phyloP scores from a whole-genome alignment of 31 red algal species.

The Asparagopsis taxiformis region DNA sequence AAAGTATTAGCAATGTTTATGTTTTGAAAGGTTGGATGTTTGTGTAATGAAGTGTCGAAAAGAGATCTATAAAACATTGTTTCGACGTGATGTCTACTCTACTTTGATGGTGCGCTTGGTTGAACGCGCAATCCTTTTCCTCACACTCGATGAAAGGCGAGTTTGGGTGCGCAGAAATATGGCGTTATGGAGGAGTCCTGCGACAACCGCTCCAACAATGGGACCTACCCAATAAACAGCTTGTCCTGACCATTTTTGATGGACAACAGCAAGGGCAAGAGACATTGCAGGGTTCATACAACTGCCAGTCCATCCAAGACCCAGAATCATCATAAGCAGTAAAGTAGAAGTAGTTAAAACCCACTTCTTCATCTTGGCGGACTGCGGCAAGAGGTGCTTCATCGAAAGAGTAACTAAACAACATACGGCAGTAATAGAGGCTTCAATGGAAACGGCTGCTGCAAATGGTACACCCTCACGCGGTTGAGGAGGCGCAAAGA shows the following conservation, averaged over 20 bases:
- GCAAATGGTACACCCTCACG: constrained; percentile 9
- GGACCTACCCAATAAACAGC: constrained; percentile 52
- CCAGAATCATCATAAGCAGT: constrained; percentile 11
- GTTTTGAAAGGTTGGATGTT: too few relatives aligned
- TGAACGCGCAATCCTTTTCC: too few relatives aligned
- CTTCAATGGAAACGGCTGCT: constrained; percentile 33
- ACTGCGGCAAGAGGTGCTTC: constrained; percentile 16
- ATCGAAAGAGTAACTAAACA: constrained; percentile 19
- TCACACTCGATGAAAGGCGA: too few relatives aligned
- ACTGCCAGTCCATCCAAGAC: constrained; percentile 39
- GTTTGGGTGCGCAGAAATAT: too few relatives aligned
- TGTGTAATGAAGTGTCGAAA: too few relatives aligned
- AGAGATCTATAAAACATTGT: too few relatives aligned
- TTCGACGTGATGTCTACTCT: too few relatives aligned
- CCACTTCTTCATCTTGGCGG: constrained; percentile 32
- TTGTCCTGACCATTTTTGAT: constrained; percentile 22
- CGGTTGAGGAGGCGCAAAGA: constrained; percentile 30
- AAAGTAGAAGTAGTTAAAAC: constrained; percentile 22
- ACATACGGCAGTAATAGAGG: constrained; percentile 8
- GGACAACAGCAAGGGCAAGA: constrained; percentile 32
- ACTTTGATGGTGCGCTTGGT: too few relatives aligned
- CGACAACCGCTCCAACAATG: constrained; percentile 19
- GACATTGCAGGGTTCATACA: constrained; percentile 68
- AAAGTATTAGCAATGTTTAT: too few relatives aligned
- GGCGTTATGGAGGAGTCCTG: too few relatives aligned